These are phyloP conservation scores for Phaeophleospora eucalypticola DNA, from an alignment of 2,329 filamentous ascomycete genomes.

Conservation along the genomic window DNA sequence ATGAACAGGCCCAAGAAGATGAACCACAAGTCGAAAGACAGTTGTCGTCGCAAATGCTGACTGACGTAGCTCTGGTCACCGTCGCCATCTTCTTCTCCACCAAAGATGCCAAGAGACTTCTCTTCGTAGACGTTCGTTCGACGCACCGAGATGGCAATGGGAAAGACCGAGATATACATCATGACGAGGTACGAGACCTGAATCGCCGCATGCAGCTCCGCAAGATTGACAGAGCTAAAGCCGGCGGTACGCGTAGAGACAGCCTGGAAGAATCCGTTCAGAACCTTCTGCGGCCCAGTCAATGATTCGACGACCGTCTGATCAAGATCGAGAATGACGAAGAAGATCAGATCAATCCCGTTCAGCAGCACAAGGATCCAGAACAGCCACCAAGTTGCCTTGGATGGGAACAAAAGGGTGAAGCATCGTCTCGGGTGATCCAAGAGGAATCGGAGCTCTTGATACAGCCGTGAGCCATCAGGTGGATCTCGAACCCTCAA, in stretches of 20 bases:
- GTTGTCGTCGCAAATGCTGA: slow-evolving; percentile 83
- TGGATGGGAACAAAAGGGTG: slow-evolving; percentile 84
- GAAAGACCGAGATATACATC: slow-evolving; percentile 99
- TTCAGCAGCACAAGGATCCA: slow-evolving; percentile 80
- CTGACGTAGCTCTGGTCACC: slow-evolving; percentile 77
- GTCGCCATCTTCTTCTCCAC: slow-evolving; percentile 47
- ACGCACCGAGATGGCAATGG: slow-evolving; percentile 91
- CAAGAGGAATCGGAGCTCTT: slow-evolving; percentile 84
- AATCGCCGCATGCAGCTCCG: slow-evolving; percentile 78
- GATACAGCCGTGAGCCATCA: slow-evolving; percentile 67
- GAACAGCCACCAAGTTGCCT: slow-evolving; percentile 94
- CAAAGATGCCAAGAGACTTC: slow-evolving; percentile 72
- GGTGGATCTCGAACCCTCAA: slow-evolving; percentile 36
- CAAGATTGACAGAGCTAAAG: slow-evolving; percentile 75
- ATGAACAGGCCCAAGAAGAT: slow-evolving; percentile 92
- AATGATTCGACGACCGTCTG: slow-evolving; percentile 64
- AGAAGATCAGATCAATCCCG: slow-evolving; percentile 79
- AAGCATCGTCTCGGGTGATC: slow-evolving; percentile 96
- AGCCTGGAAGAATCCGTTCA: slow-evolving; percentile 88
- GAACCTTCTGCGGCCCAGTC: slow-evolving; percentile 68
- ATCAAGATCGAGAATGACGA: slow-evolving; percentile 84
- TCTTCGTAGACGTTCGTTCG: slow-evolving; percentile 97
- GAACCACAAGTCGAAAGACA: slow-evolving; percentile 97
- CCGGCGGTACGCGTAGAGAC: slow-evolving; percentile 86
- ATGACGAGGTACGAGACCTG: slow-evolving; percentile 94